Conservation (phyloP, 306 rosid species). For the Acacia melanoxylon region DNA sequence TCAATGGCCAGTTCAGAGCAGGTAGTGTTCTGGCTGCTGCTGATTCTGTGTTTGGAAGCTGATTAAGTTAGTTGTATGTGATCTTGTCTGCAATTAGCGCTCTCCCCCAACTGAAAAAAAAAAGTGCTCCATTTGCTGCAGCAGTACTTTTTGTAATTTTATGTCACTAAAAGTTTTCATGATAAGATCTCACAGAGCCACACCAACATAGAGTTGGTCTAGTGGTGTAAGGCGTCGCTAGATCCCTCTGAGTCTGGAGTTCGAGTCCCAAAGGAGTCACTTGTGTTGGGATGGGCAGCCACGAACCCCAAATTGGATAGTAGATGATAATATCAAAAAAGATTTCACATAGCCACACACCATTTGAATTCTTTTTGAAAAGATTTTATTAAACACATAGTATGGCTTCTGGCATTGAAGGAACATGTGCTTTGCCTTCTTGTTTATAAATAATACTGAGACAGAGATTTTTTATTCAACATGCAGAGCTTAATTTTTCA, state of each 20-base stretch:
- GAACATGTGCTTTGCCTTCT: constrained; percentile 15
- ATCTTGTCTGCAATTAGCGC: neutral
- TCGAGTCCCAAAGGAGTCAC: too few species aligned
- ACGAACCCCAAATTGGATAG: too few species aligned
- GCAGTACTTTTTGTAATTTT: constrained; percentile 3
- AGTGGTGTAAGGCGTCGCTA: too few species aligned
- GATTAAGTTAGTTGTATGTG: neutral
- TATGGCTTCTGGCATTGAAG: neutral
- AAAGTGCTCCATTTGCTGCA: neutral
- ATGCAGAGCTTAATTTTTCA: constrained; percentile 91
- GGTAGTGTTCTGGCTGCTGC: constrained; percentile 48
- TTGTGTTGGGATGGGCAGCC: too few species aligned
- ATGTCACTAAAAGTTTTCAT: neutral
- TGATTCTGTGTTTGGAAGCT: constrained; percentile 12
- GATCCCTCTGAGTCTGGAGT: too few species aligned
- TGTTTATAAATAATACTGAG: constrained; percentile 27
- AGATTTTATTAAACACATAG: neutral
- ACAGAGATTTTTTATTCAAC: constrained; percentile 27
- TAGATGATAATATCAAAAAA: too few species aligned
- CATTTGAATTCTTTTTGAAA: constrained; percentile 13
- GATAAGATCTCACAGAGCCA: neutral
- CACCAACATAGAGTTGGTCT: too few species aligned
- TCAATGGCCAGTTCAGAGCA: constrained; percentile 96
- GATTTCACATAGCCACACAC: neutral
- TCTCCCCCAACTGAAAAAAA: neutral